Conservation (phyloP, 495 filamentous ascomycete genomes). For the Talaromyces proteolyticus region DNA sequence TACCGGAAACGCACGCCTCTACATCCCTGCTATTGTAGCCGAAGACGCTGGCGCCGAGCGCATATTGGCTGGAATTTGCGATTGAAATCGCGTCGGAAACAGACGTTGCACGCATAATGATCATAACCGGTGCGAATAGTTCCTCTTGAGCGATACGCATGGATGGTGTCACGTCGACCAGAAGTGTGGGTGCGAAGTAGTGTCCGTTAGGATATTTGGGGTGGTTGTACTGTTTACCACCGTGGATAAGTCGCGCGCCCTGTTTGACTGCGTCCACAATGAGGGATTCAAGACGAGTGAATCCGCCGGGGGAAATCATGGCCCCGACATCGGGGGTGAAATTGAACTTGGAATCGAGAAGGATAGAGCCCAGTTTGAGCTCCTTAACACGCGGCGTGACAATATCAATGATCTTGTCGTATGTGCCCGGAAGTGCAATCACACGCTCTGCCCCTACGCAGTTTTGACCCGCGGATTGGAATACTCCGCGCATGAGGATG, state of each 20-base stretch:
- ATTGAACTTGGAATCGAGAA: conserved; percentile 46
- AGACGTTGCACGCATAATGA: conserved; percentile 64
- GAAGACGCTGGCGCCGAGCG: conserved; percentile 79
- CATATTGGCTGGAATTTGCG: conserved; percentile 73
- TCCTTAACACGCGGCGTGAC: conserved; percentile 65
- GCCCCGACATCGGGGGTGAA: conserved; percentile 70
- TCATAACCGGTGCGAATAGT: conserved; percentile 86
- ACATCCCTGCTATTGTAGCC: conserved; percentile 47
- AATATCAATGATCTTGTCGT: conserved; percentile 62
- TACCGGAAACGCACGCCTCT: conserved; percentile 52
- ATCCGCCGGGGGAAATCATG: conserved; percentile 73
- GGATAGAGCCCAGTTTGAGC: conserved; percentile 63
- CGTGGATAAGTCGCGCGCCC: conserved; percentile 75
- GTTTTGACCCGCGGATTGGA: conserved; percentile 97
- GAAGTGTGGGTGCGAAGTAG: conserved; percentile 86
- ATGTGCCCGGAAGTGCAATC: conserved; percentile 68
- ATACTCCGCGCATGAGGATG: conserved; percentile 83
- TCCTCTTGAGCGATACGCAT: conserved; percentile 89
- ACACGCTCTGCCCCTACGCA: conserved; percentile 96
- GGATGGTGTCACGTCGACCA: conserved; percentile 70
- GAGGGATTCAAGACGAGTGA: conserved; percentile 62
- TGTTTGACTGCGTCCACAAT: conserved; percentile 68
- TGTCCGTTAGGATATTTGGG: conserved; percentile 68
- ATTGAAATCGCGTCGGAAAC: conserved; percentile 59
- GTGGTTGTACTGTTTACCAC: conserved; percentile 69